Percentiles rank a stretch among this genome's conserved stretches.
phyloP scores from a whole-genome alignment of 2,329 filamentous ascomycete genomes.

The Alternaria arborescens region DNA sequence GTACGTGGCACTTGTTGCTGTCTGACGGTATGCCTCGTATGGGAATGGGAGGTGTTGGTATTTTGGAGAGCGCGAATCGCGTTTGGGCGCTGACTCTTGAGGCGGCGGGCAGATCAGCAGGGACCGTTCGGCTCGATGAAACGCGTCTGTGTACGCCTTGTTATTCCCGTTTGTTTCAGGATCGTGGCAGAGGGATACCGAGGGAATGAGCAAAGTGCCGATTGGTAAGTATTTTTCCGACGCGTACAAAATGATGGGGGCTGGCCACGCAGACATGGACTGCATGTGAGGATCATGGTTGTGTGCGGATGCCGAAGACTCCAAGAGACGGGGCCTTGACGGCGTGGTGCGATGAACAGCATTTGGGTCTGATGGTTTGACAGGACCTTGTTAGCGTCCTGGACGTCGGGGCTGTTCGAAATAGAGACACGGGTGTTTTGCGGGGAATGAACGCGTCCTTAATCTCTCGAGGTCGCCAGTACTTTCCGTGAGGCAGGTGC shows the following conservation, averaged over 20 bases:
- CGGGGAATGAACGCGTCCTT: conserved; percentile 18
- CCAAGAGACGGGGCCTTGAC: neutral
- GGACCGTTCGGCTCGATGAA: conserved; percentile 34
- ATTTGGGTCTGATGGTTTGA: neutral
- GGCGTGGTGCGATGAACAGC: neutral
- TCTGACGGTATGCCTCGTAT: conserved; percentile 14
- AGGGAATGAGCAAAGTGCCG: conserved; percentile 5
- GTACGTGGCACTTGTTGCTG: conserved; percentile 7
- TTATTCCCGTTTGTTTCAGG: conserved; percentile 34
- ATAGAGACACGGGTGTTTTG: conserved; percentile 11
- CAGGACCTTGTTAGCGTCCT: neutral
- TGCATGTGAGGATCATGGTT: neutral
- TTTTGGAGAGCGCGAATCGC: conserved; percentile 14
- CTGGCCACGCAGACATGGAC: neutral
- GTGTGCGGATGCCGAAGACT: neutral
- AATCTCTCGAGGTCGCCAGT: conserved; percentile 18
- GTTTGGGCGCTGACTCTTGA: conserved; percentile 14
- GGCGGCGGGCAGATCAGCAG: conserved; percentile 22
- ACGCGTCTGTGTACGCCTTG: conserved; percentile 26
- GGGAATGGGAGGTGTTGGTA: conserved; percentile 4
- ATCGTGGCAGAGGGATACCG: conserved; percentile 16
- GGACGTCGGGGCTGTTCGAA: neutral
- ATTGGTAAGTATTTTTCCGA: conserved; percentile 5
- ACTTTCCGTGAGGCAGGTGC: conserved; percentile 7
- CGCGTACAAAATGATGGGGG: neutral